Evolutionary conservation across 495 filamentous ascomycete genomes (phyloP).

Genomic region (Haplographium delicatum): DNA sequence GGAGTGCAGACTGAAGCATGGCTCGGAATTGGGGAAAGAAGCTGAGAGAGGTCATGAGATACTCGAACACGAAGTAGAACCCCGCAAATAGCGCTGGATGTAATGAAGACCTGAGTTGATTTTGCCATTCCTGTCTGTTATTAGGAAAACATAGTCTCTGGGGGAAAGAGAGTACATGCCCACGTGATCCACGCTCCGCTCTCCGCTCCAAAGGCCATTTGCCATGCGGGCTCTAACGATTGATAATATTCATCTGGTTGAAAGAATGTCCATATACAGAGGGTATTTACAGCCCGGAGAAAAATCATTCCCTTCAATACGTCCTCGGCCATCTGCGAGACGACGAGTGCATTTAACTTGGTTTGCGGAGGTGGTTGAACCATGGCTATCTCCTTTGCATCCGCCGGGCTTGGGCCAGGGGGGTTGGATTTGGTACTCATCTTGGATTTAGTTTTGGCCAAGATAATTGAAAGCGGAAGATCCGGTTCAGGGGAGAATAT

Average conservation of each 20-base stretch:
- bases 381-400: no score
- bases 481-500: no score
- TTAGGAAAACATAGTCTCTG: constrained; percentile 1
- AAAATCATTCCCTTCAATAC: constrained; percentile 61
- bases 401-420: no score
- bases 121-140: constrained; percentile 75
- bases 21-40: constrained; percentile 47
- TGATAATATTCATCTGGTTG: constrained; percentile 99
- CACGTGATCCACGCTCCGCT: constrained; percentile 93
- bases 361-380: constrained; percentile 4
- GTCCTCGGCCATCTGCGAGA: constrained; percentile 26
- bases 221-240: constrained; percentile 92
- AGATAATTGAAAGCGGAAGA: no score
- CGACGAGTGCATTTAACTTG: constrained; percentile 15
- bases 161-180: constrained; percentile 47
- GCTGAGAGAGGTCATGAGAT: constrained; percentile 43
- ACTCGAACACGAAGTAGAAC: constrained; percentile 60
- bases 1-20: constrained; percentile 62
- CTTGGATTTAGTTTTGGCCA: no score
- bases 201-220: constrained; percentile 69
- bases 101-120: constrained; percentile 86
- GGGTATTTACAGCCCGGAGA: constrained; percentile 80
- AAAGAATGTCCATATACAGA: constrained; percentile 87
- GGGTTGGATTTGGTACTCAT: no score
- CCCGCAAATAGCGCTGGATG: constrained; percentile 80